These are phyloP conservation scores for Bryopsis sp. DNA, from an alignment of 139 green algal genomes.

Conservation along the genomic window DNA sequence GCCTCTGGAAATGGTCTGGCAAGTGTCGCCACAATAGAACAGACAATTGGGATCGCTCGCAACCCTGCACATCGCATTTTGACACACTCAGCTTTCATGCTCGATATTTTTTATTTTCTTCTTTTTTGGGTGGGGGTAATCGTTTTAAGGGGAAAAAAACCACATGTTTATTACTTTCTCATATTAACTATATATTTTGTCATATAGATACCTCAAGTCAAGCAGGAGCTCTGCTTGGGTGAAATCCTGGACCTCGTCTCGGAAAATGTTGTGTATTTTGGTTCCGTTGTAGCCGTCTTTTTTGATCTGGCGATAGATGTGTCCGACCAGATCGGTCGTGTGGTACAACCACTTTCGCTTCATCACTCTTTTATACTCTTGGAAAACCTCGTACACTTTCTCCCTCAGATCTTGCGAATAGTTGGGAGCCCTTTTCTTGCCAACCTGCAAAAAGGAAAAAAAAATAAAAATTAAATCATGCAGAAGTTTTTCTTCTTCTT, in stretches of 20 bases:
- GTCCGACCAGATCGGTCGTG: constrained; percentile 47
- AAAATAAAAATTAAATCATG: not conserved
- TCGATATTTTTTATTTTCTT: too few species aligned
- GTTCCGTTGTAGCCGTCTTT: constrained; percentile 40
- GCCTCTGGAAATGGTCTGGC: constrained; percentile 71
- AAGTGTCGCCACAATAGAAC: constrained; percentile 75
- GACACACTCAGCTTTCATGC: too few species aligned
- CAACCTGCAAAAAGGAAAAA: constrained; percentile 18
- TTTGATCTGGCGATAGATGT: constrained; percentile 45
- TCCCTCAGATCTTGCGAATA: constrained; percentile 42
- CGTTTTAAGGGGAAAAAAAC: too few species aligned
- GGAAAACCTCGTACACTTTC: constrained; percentile 55
- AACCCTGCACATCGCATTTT: too few species aligned
- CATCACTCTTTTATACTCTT: constrained; percentile 43
- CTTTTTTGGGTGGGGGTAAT: too few species aligned
- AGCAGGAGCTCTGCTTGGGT: constrained; percentile 66
- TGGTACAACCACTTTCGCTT: constrained; percentile 31
- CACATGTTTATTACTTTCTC: too few species aligned
- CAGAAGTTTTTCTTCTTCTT: too few species aligned
- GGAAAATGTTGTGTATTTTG: constrained; percentile 53
- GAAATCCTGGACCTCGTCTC: constrained; percentile 82
- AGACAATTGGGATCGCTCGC: constrained; percentile 36
- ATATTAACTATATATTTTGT: too few species aligned
- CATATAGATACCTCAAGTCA: constrained; percentile 48
- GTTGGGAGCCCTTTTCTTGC: constrained; percentile 53